These are phyloP conservation scores for Globisporangium recalcitrans DNA, from an alignment of 352 stramenopile genomes.

Conservation along the genomic window DNA sequence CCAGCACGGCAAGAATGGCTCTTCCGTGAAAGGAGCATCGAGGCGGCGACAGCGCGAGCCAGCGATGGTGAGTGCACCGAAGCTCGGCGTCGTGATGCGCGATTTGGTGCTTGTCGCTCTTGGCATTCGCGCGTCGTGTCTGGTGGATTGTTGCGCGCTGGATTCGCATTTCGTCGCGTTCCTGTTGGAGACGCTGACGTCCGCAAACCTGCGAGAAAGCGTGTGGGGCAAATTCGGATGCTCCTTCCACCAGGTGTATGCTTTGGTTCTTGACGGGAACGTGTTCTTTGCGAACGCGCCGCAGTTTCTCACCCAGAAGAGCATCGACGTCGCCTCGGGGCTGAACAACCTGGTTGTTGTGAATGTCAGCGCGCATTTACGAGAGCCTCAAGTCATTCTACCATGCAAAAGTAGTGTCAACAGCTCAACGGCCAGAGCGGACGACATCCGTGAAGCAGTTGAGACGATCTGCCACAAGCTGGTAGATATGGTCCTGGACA, in stretches of 20 bases:
- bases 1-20: background rate
- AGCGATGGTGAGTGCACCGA: constrained; percentile 11
- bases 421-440: background rate
- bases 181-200: constrained; percentile 19
- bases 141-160: constrained; percentile 38
- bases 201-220: background rate
- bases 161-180: constrained; percentile 18
- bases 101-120: constrained; percentile 34
- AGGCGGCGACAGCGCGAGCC: background rate
- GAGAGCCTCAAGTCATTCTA: constrained; percentile 12
- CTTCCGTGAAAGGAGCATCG: background rate
- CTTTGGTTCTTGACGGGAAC: constrained; percentile 32
- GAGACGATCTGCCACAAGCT: constrained; percentile 5
- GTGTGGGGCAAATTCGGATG: background rate
- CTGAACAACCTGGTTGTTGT: constrained; percentile 22
- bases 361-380: constrained; percentile 29
- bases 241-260: constrained; percentile 14
- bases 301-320: constrained; percentile 32
- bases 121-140: constrained; percentile 33
- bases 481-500: background rate
- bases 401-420: background rate
- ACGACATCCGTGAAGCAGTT: background rate
- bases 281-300: constrained; percentile 38
- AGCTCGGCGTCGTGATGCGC: constrained; percentile 29
- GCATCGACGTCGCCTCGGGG: constrained; percentile 18